A percentile compares a stretch with the other conserved stretches of the same genome.
Evolutionary conservation across 2,329 filamentous ascomycete genomes (phyloP).

Genomic region (Lachnellula suecica): DNA sequence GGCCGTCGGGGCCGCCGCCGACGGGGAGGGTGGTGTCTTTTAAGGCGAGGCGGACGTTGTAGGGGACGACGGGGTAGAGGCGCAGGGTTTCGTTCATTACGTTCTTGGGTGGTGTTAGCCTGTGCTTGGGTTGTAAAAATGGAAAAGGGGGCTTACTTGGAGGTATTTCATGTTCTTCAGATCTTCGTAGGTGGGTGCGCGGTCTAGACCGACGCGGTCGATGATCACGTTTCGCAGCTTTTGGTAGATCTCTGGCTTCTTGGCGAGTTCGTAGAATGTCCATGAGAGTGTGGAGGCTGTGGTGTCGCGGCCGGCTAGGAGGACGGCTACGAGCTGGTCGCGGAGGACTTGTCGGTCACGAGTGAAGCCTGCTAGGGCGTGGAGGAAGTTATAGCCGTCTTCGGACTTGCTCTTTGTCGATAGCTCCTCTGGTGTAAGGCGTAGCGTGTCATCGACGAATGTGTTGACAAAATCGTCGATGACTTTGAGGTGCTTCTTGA

Average conservation of each 20-base stretch:
- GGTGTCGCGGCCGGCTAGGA: conserved; percentile 85
- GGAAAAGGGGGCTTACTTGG: conserved; percentile 30
- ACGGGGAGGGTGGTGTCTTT: conserved; percentile 72
- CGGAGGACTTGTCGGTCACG: conserved; percentile 70
- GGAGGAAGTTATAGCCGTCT: conserved; percentile 77
- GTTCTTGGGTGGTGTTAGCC: conserved; percentile 41
- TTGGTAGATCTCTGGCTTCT: conserved; percentile 63
- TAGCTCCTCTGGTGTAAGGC: conserved; percentile 69
- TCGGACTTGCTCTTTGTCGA: conserved; percentile 71
- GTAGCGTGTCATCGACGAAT: conserved; percentile 74
- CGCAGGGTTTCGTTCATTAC: conserved; percentile 77
- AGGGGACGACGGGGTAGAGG: conserved; percentile 75
- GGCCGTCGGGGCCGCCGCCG: conserved; percentile 65
- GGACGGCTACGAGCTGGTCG: conserved; percentile 79
- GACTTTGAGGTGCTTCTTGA: conserved; percentile 61
- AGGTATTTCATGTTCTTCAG: conserved; percentile 89
- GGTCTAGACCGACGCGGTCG: conserved; percentile 59
- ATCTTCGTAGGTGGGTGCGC: conserved; percentile 70
- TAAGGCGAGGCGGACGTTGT: conserved; percentile 73
- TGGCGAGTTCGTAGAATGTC: conserved; percentile 78
- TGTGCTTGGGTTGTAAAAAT: neutral
- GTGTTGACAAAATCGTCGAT: conserved; percentile 76
- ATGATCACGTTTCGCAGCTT: conserved; percentile 75
- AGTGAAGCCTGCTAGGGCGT: conserved; percentile 80
- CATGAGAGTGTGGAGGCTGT: conserved; percentile 81